phyloP scores from a whole-genome alignment of 768 basidiomycete genomes.

The Flagelloscypha sp. region DNA sequence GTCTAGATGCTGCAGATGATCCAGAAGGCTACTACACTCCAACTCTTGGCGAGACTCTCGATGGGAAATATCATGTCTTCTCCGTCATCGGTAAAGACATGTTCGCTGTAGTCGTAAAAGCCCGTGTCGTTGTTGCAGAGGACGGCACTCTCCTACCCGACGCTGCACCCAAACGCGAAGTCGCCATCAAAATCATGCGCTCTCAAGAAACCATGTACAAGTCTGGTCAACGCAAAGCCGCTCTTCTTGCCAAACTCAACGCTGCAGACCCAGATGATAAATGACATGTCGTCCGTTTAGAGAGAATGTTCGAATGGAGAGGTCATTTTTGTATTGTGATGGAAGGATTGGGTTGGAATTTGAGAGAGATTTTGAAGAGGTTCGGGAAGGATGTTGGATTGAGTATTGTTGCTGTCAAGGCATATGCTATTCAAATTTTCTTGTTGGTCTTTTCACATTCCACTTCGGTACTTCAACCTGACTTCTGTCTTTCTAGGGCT shows the following conservation, averaged over 20 bases:
- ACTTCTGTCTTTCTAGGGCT: too few relatives aligned
- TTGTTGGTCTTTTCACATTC: too few relatives aligned
- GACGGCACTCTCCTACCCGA: too few relatives aligned
- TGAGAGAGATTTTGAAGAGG: constrained; percentile 71
- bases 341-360: constrained; percentile 63
- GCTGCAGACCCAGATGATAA: constrained; percentile 71
- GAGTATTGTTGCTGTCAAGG: constrained; percentile 65
- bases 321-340: constrained; percentile 73
- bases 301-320: constrained; percentile 66
- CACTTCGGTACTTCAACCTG: too few relatives aligned
- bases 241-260: constrained; percentile 53
- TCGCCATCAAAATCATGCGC: constrained; percentile 71
- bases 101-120: constrained; percentile 70
- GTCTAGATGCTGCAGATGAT: constrained; percentile 61
- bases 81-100: constrained; percentile 70
- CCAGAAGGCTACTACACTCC: constrained; percentile 69
- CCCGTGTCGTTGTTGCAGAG: constrained; percentile 37
- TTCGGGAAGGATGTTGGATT: constrained; percentile 75
- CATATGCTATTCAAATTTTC: constrained; percentile 70
- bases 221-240: constrained; percentile 30
- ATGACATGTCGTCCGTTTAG: constrained; percentile 62
- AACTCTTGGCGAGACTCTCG: constrained; percentile 65
- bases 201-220: constrained; percentile 71
- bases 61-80: constrained; percentile 62
- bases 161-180: constrained; percentile 48